phyloP scores from a whole-genome alignment of 768 basidiomycete genomes.

The Phaffia tasmanica region DNA sequence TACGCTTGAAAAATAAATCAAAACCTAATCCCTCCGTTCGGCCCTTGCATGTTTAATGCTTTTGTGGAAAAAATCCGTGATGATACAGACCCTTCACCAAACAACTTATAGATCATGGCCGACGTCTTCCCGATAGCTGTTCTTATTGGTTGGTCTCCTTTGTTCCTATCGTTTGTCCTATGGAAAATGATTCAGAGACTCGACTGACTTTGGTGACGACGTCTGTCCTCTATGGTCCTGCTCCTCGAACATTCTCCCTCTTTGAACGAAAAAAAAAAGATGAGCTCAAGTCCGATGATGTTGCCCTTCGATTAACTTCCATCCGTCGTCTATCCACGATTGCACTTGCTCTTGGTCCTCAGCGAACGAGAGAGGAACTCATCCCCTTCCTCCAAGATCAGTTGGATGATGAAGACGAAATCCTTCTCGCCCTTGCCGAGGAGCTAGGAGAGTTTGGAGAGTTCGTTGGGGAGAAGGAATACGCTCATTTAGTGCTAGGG shows the following conservation, averaged over 20 bases:
- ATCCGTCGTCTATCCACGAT: slow-evolving; percentile 97
- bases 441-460: slow-evolving; percentile 75
- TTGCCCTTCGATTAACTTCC: slow-evolving; percentile 85
- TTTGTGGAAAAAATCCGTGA: too few species aligned
- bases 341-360: slow-evolving; percentile 86
- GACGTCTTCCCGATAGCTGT: slow-evolving; percentile 27
- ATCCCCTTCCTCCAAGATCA: slow-evolving; percentile 96
- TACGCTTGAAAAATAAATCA: too few species aligned
- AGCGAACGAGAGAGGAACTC: slow-evolving; percentile 88
- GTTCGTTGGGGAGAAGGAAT: slow-evolving; percentile 79
- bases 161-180: neutral
- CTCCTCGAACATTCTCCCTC: neutral
- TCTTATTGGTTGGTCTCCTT: slow-evolving; percentile 23
- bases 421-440: slow-evolving; percentile 86
- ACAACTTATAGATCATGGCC: slow-evolving; percentile 11
- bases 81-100: too few species aligned
- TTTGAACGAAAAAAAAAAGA: neutral
- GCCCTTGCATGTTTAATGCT: too few species aligned
- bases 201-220: neutral
- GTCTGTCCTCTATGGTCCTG: neutral
- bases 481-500: slow-evolving; percentile 76
- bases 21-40: too few species aligned
- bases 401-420: slow-evolving; percentile 99
- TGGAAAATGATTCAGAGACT: neutral
- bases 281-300: slow-evolving; percentile 63